A percentile compares a stretch with the other conserved stretches of the same genome.
Conservation (phyloP, 2,329 filamentous ascomycete genomes). For the Chrysoporthe austroafricana region DNA sequence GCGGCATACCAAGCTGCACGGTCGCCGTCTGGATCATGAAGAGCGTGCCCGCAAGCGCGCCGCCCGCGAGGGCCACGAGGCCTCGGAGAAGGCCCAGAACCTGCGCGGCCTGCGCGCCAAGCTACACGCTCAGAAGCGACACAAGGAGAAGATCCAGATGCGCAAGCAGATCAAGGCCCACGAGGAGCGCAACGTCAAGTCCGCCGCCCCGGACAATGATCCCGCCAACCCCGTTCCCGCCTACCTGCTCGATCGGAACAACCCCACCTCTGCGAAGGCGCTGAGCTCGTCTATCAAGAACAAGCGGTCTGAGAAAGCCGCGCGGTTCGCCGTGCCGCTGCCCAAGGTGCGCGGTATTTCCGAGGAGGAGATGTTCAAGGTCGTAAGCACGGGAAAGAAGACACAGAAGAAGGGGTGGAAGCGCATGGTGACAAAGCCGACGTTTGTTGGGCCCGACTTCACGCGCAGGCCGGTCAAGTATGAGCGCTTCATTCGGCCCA, state of each 20-base stretch:
- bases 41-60: constrained; percentile 85
- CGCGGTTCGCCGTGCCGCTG: constrained; percentile 87
- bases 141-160: constrained; percentile 98
- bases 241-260: constrained; percentile 87
- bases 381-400: constrained; percentile 92
- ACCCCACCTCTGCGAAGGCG: constrained; percentile 44
- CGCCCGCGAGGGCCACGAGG: constrained; percentile 87
- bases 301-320: constrained; percentile 90
- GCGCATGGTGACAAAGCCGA: constrained; percentile 73
- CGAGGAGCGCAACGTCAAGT: constrained; percentile 96
- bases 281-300: constrained; percentile 85
- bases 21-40: constrained; percentile 68
- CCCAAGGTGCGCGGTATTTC: constrained; percentile 93
- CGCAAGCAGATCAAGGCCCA: constrained; percentile 91
- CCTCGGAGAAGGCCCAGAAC: constrained; percentile 89
- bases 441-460: constrained; percentile 90
- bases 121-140: constrained; percentile 88
- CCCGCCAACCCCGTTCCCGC: constrained; percentile 82
- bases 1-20: constrained; percentile 68
- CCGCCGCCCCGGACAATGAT: constrained; percentile 75
- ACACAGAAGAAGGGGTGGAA: constrained; percentile 75
- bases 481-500: constrained; percentile 58
- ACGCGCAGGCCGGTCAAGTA: constrained; percentile 82
- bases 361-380: constrained; percentile 94
- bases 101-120: constrained; percentile 90